Percentiles rank a stretch among this genome's conserved stretches.
Evolutionary conservation across 139 green algal genomes (phyloP).

Genomic region (Coelastrella sp.): DNA sequence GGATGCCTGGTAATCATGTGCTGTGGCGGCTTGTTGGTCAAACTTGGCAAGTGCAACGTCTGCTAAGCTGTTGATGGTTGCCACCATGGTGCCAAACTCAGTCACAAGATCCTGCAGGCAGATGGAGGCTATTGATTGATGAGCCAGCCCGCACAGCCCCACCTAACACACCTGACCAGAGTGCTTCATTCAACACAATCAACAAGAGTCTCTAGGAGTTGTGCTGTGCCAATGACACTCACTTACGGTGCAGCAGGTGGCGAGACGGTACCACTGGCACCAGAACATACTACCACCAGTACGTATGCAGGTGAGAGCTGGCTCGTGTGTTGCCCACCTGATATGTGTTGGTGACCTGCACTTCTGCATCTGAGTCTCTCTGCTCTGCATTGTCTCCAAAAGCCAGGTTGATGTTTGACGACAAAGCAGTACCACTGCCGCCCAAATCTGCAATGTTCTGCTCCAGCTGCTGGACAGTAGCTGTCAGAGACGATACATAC

Average conservation of each 20-base stretch:
- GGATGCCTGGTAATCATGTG: background rate
- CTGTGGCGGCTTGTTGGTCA: constrained; percentile 13
- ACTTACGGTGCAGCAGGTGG: background rate
- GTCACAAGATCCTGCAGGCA: constrained; percentile 30
- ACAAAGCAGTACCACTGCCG: background rate
- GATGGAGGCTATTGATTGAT: no score
- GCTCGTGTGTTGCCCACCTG: background rate
- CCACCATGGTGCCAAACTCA: constrained; percentile 23
- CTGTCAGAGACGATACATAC: constrained; percentile 38
- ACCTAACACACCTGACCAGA: no score
- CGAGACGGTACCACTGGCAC: no score
- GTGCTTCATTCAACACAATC: no score
- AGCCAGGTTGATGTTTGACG: background rate
- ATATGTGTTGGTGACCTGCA: constrained; percentile 9
- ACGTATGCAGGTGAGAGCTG: background rate
- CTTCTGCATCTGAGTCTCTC: background rate
- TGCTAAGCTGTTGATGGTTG: background rate
- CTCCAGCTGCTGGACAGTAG: background rate
- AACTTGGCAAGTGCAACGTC: constrained; percentile 23
- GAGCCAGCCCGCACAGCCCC: no score
- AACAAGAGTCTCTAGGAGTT: background rate
- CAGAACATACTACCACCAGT: no score
- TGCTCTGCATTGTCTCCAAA: constrained; percentile 25
- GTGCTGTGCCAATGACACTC: background rate
- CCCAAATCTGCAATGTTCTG: background rate